Conservation (phyloP, 495 filamentous ascomycete species). For the Podospora australis region DNA sequence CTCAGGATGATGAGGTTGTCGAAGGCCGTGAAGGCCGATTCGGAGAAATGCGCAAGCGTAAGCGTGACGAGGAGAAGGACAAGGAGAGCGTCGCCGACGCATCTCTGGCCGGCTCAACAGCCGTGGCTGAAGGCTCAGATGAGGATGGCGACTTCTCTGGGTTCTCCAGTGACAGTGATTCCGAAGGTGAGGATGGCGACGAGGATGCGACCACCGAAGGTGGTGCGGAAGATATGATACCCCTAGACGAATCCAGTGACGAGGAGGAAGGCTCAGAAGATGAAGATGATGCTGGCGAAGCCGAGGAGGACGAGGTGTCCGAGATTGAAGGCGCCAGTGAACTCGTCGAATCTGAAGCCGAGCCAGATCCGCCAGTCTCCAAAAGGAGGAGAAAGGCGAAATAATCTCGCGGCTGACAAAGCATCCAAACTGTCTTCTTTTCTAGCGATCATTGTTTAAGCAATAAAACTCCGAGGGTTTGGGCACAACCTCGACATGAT, state of each 20-base stretch:
- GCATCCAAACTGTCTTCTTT: too few species aligned
- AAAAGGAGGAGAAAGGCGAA: slow-evolving; percentile 23
- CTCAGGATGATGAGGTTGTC: slow-evolving; percentile 47
- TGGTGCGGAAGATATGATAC: slow-evolving; percentile 45
- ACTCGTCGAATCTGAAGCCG: slow-evolving; percentile 18
- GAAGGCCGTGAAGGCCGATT: slow-evolving; percentile 50
- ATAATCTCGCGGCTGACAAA: too few species aligned
- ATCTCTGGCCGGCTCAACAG: slow-evolving; percentile 23
- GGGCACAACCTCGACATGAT: slow-evolving; percentile 6
- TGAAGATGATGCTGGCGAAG: slow-evolving; percentile 33
- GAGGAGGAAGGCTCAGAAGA: slow-evolving; percentile 37
- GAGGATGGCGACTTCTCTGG: slow-evolving; percentile 41
- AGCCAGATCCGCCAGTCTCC: slow-evolving; percentile 16
- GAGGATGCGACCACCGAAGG: slow-evolving; percentile 25
- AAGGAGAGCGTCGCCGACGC: slow-evolving; percentile 32
- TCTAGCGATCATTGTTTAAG: neutral
- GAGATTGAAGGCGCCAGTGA: slow-evolving; percentile 22
- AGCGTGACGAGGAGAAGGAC: slow-evolving; percentile 46
- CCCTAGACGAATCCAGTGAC: slow-evolving; percentile 46
- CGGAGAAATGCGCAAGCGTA: slow-evolving; percentile 57
- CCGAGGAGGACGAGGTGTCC: slow-evolving; percentile 23
- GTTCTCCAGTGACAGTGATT: slow-evolving; percentile 45
- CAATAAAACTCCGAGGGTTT: slow-evolving; percentile 3
- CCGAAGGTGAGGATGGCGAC: slow-evolving; percentile 32
- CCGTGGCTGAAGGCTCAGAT: slow-evolving; percentile 14